Percentiles rank a stretch among this genome's conserved stretches.
Conservation (phyloP, 106 monocot genomes). For the Chionographis japonica region DNA sequence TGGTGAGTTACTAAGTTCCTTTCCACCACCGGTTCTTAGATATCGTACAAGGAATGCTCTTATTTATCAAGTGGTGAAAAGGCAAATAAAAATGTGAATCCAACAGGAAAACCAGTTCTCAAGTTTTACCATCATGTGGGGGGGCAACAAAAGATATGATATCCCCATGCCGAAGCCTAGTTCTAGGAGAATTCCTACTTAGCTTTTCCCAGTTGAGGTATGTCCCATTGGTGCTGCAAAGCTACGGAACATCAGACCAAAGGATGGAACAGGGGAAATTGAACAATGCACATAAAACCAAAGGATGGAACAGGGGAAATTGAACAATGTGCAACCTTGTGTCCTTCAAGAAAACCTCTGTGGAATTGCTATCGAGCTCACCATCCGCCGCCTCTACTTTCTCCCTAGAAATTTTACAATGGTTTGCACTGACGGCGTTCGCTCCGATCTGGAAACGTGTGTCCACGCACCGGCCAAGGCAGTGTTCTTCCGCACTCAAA, state of each 20-base stretch:
- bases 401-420: conserved; percentile 77
- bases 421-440: conserved; percentile 53
- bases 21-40: too few species aligned
- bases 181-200: conserved; percentile 47
- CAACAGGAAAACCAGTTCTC: neutral
- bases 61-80: too few species aligned
- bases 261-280: conserved; percentile 3
- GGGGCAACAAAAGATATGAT: conserved; percentile 71
- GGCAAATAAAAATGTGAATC: neutral
- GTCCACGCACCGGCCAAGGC: conserved; percentile 70
- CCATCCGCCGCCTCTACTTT: conserved; percentile 26
- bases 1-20: too few species aligned
- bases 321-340: conserved; percentile 50
- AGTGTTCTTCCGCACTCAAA: conserved; percentile 61
- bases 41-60: too few species aligned
- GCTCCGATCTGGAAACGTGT: conserved; percentile 48
- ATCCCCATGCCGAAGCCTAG: conserved; percentile 78
- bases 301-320: conserved; percentile 4
- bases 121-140: conserved; percentile 66
- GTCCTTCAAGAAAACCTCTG: conserved; percentile 65
- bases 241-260: conserved; percentile 14
- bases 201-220: conserved; percentile 79
- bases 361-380: conserved; percentile 16
- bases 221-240: conserved; percentile 93
- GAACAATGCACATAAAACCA: neutral